phyloP scores from a whole-genome alignment of 495 filamentous ascomycete species.

The Acidomyces sp. region DNA sequence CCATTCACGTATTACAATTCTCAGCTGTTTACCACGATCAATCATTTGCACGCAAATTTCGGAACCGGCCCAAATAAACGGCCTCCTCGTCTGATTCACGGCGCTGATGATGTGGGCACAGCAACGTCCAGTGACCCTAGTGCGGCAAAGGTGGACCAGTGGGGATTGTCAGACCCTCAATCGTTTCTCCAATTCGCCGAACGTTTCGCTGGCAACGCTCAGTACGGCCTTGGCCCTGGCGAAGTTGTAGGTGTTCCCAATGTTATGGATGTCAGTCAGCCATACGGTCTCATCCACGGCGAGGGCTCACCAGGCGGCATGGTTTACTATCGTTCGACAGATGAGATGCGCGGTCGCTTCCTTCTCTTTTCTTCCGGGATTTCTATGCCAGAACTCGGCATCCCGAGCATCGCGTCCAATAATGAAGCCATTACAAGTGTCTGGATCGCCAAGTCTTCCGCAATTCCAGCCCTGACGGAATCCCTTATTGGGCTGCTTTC shows the following conservation, averaged over 20 bases:
- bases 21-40: constrained; percentile 59
- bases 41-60: constrained; percentile 63
- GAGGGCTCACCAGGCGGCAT: constrained; percentile 73
- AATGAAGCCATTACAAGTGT: constrained; percentile 57
- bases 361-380: constrained; percentile 41
- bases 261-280: constrained; percentile 76
- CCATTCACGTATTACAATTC: constrained; percentile 68
- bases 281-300: constrained; percentile 69
- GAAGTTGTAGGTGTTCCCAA: constrained; percentile 65
- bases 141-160: constrained; percentile 64
- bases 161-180: constrained; percentile 65
- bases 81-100: constrained; percentile 66
- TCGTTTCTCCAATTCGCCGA: constrained; percentile 65
- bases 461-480: constrained; percentile 56
- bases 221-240: constrained; percentile 66
- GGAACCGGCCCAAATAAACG: constrained; percentile 48
- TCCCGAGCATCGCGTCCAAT: constrained; percentile 52
- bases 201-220: constrained; percentile 54
- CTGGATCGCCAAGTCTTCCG: constrained; percentile 80
- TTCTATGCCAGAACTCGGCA: constrained; percentile 45
- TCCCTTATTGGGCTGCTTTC: constrained; percentile 69
- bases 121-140: constrained; percentile 65
- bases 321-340: constrained; percentile 56
- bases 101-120: constrained; percentile 58
- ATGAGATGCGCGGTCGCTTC: constrained; percentile 70